Base-by-base conservation (phyloP, 2,329 filamentous ascomycete species). In the Onygenales sp. region DNA sequence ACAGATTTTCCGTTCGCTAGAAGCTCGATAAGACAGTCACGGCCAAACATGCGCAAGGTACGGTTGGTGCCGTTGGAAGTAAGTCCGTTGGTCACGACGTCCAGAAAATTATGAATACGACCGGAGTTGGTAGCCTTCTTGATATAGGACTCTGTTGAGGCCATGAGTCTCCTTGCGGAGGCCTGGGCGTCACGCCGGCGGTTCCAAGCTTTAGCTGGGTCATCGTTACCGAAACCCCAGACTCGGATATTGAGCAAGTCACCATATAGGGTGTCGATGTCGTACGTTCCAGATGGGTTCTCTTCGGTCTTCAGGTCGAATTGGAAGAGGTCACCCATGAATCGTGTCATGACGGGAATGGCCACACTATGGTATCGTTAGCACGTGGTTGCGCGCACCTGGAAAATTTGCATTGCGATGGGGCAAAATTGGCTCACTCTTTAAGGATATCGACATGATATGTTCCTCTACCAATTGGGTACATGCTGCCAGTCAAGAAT, bases 251-350 rank as follows among this genome's bases (percentile, higher is more conserved):
- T 67, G 11, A 74, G 57, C 11, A 77, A 62, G 17, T 68, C 56
- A 0, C 61, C 61, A 63, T 82, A 80, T 56, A 83, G 63, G 64
- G 81, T 77, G 21, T 79, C 73, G 59, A 78, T 74, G 0, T 72
- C 73, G 57, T 78, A 78, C 8, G 51, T 54, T 17, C 62, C 63
- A 2, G 42, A 40, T 2, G 56, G 53, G 52, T 64, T 61, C 43
- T 64, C 62, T 10, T 55, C 40, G 13, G 58, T 58, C 42, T 59
- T 60, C 27, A 61, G 46, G 27, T 60, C 58, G 10, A 60, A 44
- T 9, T 42, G 55, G 55, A 61, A 61, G 32, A 61, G 56, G 47
- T 63, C 62, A 6, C 59, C 61, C 17, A 63, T 9, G 32, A 64
- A 48, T 6, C 57, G 33, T 7, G 62, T 55, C 47, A 60, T 59